Evolutionary conservation across 345 rosid species (phyloP), one percentile per base, ranked within the genome.

Genomic region (Stellera chamaejasme): DNA sequence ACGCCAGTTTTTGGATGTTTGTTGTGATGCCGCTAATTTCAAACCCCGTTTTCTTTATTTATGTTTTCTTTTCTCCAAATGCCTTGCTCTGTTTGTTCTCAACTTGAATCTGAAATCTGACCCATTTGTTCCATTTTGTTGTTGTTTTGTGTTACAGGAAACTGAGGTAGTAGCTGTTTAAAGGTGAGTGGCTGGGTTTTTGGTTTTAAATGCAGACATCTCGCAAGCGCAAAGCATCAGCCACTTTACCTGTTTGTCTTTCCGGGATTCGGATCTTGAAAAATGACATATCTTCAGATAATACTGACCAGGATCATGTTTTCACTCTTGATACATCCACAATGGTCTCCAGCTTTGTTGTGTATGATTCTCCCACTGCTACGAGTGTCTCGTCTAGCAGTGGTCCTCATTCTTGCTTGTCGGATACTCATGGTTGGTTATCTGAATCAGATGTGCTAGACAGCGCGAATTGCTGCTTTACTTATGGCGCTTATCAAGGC

Each of bases 271-370:
- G 82, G 63, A 50, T 77, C n/a, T 10, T 67, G 41, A 84, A 82
- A 62, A 76, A 65, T 46, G 79, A 65, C 55, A 66, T 44, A 15
- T 65, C 72, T 68, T 78, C 83, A 3, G 79, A 77, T 55, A 50
- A 75, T 16, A 55, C 70, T 25, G 56, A 55, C 72, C 67, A 77
- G 63, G 88, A 73, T 58, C 79, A 72, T 56, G 80, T 69, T 72
- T 75, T 75, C 59, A 90, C 97, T 25, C 82, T 86, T 14, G 97
- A 90, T 44, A 83, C 97, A 45, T 84, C 95, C 50, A 52, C 85
- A 1, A 74, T 79, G 10, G 69, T 72, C 27, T 68, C 66, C 14
- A 64, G 61, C 32, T 73, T 68, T 43, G 56, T 67, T 60, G 65
- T 64, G 4, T 74, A 73, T 50, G 90, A 84, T 67, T 84, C 95